A percentile compares a stretch with the other conserved stretches of the same genome.
These are phyloP conservation scores for Alternaria brassicicola DNA, from an alignment of 2,329 filamentous ascomycete species.

Conservation along the genomic window DNA sequence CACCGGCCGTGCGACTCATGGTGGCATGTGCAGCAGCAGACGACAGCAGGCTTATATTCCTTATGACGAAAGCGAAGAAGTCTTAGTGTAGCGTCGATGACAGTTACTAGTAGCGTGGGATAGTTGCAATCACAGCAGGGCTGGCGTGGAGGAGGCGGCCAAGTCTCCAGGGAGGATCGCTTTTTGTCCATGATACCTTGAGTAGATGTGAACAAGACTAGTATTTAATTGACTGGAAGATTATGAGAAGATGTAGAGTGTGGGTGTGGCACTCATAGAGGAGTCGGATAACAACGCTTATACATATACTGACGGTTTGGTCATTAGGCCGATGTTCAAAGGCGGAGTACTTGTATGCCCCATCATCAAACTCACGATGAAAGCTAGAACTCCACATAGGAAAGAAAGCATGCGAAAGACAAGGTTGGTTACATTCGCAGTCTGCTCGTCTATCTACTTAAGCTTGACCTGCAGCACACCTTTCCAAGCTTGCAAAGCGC, in stretches of 20 bases:
- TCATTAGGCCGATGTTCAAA: not conserved
- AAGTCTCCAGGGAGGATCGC: not conserved
- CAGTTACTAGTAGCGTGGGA: not conserved
- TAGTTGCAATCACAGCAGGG: not conserved
- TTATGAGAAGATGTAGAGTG: not conserved
- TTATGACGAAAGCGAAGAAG: not conserved
- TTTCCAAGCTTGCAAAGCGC: slow-evolving; percentile 38
- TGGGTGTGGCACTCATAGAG: not conserved
- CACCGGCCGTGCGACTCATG: not conserved
- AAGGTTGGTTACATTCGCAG: not conserved
- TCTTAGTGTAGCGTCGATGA: not conserved
- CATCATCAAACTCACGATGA: not conserved
- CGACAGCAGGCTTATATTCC: not conserved
- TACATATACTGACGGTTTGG: not conserved
- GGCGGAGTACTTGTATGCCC: not conserved
- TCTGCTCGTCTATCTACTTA: slow-evolving; percentile 29
- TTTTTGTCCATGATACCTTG: not conserved
- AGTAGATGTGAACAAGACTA: not conserved
- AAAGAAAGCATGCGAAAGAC: not conserved
- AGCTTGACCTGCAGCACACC: slow-evolving; percentile 44
- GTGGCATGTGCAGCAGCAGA: slow-evolving; percentile 4
- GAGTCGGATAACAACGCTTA: not conserved
- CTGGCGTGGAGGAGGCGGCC: not conserved
- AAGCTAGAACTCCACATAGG: not conserved
- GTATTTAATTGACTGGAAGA: not conserved